phyloP scores from a whole-genome alignment of 2,329 filamentous ascomycete genomes.

The Neofusicoccum ribis region DNA sequence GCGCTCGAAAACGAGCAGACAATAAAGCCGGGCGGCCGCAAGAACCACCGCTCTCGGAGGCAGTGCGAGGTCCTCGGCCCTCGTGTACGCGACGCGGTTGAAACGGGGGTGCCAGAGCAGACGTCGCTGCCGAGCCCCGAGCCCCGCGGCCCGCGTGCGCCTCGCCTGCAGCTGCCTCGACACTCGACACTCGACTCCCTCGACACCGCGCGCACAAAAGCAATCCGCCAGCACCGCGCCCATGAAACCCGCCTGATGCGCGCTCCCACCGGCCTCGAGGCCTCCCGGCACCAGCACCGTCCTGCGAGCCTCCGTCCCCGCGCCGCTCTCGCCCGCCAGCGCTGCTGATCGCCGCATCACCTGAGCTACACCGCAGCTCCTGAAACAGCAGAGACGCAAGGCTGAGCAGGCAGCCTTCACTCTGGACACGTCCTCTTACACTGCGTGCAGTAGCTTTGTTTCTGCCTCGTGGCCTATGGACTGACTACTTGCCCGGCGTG shows the following conservation, averaged over 20 bases:
- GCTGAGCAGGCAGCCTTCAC: not conserved
- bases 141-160: not conserved
- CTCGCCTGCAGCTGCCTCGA: too few species aligned
- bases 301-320: too few species aligned
- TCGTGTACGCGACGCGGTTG: not conserved
- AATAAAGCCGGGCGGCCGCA: not conserved
- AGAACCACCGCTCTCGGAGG: not conserved
- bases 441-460: not conserved
- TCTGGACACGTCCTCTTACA: not conserved
- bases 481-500: not conserved
- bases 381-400: constrained; percentile 3
- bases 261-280: not conserved
- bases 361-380: not conserved
- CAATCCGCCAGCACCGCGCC: not conserved
- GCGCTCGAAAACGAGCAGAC: not conserved
- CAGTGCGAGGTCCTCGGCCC: not conserved
- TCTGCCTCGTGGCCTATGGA: not conserved
- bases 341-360: not conserved
- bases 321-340: not conserved
- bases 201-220: not conserved
- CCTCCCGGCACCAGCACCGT: not conserved
- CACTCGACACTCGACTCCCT: not conserved
- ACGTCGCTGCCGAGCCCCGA: not conserved
- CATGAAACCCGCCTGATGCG: constrained; percentile 3
- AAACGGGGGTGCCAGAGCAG: not conserved